A percentile compares a stretch with the other conserved stretches of the same genome.
Evolutionary conservation across 305 asterid species (phyloP).

Genomic region (Lippia alba): DNA sequence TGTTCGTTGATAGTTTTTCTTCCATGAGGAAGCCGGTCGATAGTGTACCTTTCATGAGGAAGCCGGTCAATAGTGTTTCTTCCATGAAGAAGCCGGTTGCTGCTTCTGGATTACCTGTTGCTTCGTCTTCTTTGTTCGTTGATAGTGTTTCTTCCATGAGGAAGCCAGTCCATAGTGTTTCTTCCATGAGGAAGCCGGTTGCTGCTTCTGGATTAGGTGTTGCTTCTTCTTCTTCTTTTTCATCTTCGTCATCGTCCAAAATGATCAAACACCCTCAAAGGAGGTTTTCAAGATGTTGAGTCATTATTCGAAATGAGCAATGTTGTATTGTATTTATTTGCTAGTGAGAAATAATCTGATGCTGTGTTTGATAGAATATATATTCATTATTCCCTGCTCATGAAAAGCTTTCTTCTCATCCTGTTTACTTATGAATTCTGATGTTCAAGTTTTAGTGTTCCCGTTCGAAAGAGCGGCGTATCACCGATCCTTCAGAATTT

Average conservation of each 20-base stretch:
- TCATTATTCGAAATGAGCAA: neutral
- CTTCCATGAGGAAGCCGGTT: conserved; percentile 49
- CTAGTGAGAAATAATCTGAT: neutral
- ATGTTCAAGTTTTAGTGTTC: neutral
- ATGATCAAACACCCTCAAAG: conserved; percentile 41
- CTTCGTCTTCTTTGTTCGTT: neutral
- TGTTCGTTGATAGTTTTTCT: neutral
- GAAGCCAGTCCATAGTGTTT: conserved; percentile 32
- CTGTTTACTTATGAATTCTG: neutral
- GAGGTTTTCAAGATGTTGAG: conserved; percentile 38
- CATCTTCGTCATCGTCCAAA: conserved; percentile 46
- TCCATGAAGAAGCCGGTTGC: conserved; percentile 46
- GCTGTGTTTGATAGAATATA: neutral
- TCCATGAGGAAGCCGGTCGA: too few relatives aligned
- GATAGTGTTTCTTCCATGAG: too few relatives aligned
- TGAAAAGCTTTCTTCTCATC: neutral
- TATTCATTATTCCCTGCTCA: neutral
- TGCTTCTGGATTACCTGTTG: conserved; percentile 40
- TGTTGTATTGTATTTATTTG: neutral
- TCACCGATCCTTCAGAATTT: too few relatives aligned
- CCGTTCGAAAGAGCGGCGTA: too few relatives aligned
- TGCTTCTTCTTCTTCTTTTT: neutral
- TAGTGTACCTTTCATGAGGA: too few relatives aligned
- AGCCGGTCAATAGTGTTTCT: conserved; percentile 37
- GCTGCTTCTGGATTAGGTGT: conserved; percentile 41